These are phyloP conservation scores for Rostrohypoxylon terebratum DNA, from an alignment of 495 filamentous ascomycete genomes.

Conservation along the genomic window DNA sequence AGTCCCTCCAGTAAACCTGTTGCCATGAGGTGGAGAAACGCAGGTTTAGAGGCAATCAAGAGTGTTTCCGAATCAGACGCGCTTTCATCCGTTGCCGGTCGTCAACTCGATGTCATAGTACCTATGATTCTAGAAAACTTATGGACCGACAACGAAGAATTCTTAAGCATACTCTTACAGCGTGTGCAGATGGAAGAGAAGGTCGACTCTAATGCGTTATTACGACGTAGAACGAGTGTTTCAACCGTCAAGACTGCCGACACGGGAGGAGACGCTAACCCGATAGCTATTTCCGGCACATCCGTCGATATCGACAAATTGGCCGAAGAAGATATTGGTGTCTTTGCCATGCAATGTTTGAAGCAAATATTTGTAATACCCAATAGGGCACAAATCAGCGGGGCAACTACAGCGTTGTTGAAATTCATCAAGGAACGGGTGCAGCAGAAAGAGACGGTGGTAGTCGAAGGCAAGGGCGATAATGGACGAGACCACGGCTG, in stretches of 20 bases:
- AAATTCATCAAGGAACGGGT: constrained; percentile 75
- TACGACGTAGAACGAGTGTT: constrained; percentile 77
- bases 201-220: constrained; percentile 67
- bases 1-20: constrained; percentile 73
- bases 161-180: constrained; percentile 70
- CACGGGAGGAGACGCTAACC: constrained; percentile 71
- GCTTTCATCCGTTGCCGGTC: constrained; percentile 76
- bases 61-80: constrained; percentile 81
- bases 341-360: constrained; percentile 83
- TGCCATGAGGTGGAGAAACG: constrained; percentile 84
- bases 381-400: constrained; percentile 79
- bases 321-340: constrained; percentile 86
- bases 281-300: constrained; percentile 75
- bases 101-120: constrained; percentile 78
- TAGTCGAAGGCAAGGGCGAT: constrained; percentile 49
- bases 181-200: constrained; percentile 73
- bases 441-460: constrained; percentile 59
- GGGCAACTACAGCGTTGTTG: constrained; percentile 75
- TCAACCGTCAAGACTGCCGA: constrained; percentile 81
- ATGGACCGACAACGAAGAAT: constrained; percentile 77
- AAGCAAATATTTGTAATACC: constrained; percentile 81
- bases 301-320: constrained; percentile 85
- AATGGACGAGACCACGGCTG: constrained; percentile 67
- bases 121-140: constrained; percentile 88
- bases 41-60: constrained; percentile 82